These are phyloP conservation scores for Salix dunnii DNA, from an alignment of 345 rosid species.

Conservation along the genomic window DNA sequence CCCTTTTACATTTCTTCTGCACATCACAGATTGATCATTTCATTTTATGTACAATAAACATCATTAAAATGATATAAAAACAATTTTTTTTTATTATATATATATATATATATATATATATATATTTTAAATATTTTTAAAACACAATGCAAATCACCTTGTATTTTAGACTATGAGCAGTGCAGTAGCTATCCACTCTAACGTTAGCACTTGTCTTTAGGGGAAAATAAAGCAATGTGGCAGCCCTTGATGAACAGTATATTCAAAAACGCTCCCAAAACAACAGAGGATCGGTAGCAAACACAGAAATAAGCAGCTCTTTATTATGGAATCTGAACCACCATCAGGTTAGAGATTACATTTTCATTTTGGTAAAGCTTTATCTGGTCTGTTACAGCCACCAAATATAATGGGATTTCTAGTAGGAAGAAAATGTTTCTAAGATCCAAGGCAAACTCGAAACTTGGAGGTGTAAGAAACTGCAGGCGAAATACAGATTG, in stretches of 20 bases:
- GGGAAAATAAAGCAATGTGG: neutral
- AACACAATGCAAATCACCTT: no score
- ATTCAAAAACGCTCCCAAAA: neutral
- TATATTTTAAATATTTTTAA: no score
- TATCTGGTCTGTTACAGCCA: neutral
- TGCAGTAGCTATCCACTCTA: neutral
- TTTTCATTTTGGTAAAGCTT: neutral
- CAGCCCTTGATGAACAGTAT: neutral
- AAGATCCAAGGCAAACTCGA: neutral
- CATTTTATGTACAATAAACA: no score
- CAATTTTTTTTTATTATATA: no score
- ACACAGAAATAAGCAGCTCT: neutral
- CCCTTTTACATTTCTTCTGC: no score
- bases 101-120: no score
- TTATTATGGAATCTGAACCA: neutral
- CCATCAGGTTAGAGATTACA: neutral
- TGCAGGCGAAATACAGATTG: neutral
- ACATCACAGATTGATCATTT: no score
- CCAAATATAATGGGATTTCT: slow-evolving; percentile 6
- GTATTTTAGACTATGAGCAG: no score
- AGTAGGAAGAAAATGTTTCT: slow-evolving; percentile 3
- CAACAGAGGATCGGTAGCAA: neutral
- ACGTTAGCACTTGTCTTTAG: neutral
- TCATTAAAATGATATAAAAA: no score
- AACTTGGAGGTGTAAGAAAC: neutral